phyloP scores from a whole-genome alignment of 352 stramenopile genomes.

The Phytophthora lateralis region DNA sequence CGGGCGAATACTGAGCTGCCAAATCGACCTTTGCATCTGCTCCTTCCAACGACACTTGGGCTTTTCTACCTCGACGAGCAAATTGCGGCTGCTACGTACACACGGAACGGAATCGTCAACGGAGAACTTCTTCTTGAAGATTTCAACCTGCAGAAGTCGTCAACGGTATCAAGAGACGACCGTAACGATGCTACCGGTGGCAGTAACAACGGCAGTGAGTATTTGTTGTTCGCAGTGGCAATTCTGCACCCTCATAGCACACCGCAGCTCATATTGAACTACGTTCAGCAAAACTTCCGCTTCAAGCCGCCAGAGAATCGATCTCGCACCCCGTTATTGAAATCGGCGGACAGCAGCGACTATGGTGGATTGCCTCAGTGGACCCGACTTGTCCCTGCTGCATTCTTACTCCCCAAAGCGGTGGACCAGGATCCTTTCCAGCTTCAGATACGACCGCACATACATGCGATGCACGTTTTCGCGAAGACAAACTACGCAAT shows the following conservation, averaged over 20 bases:
- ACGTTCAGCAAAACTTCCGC: slow-evolving; percentile 77
- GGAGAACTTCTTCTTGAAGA: slow-evolving; percentile 72
- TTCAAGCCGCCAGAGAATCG: slow-evolving; percentile 45
- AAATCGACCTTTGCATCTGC: slow-evolving; percentile 67
- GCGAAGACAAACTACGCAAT: slow-evolving; percentile 42
- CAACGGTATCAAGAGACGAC: slow-evolving; percentile 3
- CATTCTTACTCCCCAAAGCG: slow-evolving; percentile 45
- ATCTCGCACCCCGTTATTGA: slow-evolving; percentile 10
- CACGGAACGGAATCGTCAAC: slow-evolving; percentile 63
- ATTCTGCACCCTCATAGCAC: slow-evolving; percentile 63
- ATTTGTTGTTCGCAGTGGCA: slow-evolving; percentile 73
- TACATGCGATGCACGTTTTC: slow-evolving; percentile 63
- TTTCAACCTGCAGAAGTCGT: slow-evolving; percentile 54
- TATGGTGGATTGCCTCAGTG: slow-evolving; percentile 18
- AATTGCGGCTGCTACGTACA: slow-evolving; percentile 65
- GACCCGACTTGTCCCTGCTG: slow-evolving; percentile 31
- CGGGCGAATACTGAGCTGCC: slow-evolving; percentile 58
- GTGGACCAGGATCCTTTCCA: slow-evolving; percentile 65
- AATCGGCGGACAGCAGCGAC: slow-evolving; percentile 24
- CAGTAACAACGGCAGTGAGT: slow-evolving; percentile 35
- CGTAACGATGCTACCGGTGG: slow-evolving; percentile 3
- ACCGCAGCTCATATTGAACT: slow-evolving; percentile 63
- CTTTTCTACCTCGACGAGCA: slow-evolving; percentile 77
- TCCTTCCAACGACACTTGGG: slow-evolving; percentile 66
- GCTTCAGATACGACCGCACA: slow-evolving; percentile 54